Evolutionary conservation across 169 alveolate genomes (phyloP), one percentile per base, ranked within the genome.

Genomic region (Plasmodium vinckei): DNA sequence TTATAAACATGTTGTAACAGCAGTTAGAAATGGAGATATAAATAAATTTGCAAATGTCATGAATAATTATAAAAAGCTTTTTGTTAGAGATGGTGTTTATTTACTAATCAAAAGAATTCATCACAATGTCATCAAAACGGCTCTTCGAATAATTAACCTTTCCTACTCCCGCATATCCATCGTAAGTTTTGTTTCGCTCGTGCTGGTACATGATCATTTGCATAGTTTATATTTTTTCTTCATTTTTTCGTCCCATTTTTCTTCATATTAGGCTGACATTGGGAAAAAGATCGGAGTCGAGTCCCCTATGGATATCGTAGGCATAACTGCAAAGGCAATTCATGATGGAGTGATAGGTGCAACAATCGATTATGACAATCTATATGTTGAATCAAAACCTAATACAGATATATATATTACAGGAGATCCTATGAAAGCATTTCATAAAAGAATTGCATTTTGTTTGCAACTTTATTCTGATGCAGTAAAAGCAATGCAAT

Each of bases 271-370:
- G 95, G 92, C 73, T 54, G 98, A 97, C 73, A 96, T 98, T 4
- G 97, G 97, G 42, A 84, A 93, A 44, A 95, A 96, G 92, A 93
- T 98, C 67, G 98, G 98, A 17, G 94, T 97, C 46, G 97, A 96
- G 17, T 93, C 95, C 46, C 94, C 96, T 33, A 95, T 95, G 70
- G 98, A 97, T 51, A 94, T 97, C 21, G 98, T 96, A 65, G 95
- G 97, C 63, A 96, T 98, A 68, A 97, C 97, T 21, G 95, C 99
- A 19, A 98, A 98, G 93, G 99, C 99, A 15, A 98, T 98, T 57
- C 95, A 97, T 77, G 99, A 98, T 88, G 98, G 98, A 54, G 98
- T 98, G 10, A 96, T 98, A 72, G 98, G 96, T 61, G 99, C 99
- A 1, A 88, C 95, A 5, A 96, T 98, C 49, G 97, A 98, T 91